Conservation (phyloP, 208 protist genomes). For the Trypanosoma brucei region DNA sequence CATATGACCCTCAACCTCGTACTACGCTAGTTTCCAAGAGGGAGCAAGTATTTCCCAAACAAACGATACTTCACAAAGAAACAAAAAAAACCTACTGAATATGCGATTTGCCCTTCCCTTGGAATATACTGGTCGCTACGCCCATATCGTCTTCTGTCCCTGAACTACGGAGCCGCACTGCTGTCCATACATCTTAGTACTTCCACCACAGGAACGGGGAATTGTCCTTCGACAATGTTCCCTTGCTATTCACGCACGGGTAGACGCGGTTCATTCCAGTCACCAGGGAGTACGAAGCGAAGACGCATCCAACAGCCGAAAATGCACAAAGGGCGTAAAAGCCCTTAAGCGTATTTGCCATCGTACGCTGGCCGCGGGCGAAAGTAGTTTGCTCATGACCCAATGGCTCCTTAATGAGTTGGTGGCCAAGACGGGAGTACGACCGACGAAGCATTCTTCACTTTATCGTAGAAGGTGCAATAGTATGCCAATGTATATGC, state of each 20-base stretch:
- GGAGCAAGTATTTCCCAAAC: no score
- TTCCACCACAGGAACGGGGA: constrained; percentile 78
- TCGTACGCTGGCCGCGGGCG: constrained; percentile 56
- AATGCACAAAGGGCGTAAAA: constrained; percentile 41
- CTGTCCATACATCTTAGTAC: constrained; percentile 28
- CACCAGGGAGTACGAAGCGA: constrained; percentile 57
- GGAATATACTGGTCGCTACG: no score
- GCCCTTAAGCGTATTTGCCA: constrained; percentile 54
- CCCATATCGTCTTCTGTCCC: no score
- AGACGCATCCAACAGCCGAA: constrained; percentile 49
- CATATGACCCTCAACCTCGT: no score
- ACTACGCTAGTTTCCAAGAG: no score
- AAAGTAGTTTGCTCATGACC: constrained; percentile 84
- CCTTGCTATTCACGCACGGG: constrained; percentile 47
- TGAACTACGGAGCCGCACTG: no score
- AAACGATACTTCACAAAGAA: no score
- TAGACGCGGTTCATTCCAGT: constrained; percentile 51
- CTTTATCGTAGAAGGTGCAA: neutral
- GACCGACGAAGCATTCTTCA: constrained; percentile 56
- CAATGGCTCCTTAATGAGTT: constrained; percentile 88
- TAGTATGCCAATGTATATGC: no score
- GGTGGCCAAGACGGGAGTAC: constrained; percentile 55
- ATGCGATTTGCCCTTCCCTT: no score
- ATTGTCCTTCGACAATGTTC: constrained; percentile 53
- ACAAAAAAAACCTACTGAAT: no score